phyloP scores from a whole-genome alignment of 441 rosid genomes.

The Erysimum pusillum region DNA sequence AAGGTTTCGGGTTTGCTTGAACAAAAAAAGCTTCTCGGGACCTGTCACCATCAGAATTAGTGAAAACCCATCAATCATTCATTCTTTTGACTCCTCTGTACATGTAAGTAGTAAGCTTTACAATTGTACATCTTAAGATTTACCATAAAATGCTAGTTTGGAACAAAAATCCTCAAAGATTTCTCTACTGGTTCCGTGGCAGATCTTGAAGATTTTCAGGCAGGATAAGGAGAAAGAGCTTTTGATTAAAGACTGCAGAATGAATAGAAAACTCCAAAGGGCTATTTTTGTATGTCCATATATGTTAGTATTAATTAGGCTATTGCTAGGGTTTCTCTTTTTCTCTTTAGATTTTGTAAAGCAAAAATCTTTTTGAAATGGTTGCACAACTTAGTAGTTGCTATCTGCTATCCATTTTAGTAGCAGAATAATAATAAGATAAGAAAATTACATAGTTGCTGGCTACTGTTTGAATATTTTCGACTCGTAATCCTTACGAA shows the following conservation, averaged over 20 bases:
- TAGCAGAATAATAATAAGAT: not conserved
- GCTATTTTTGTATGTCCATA: slow-evolving; percentile 44
- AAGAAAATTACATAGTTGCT: not conserved
- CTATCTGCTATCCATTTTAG: slow-evolving; percentile 6
- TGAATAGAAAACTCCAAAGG: slow-evolving; percentile 23
- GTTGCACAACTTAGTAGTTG: slow-evolving; percentile 32
- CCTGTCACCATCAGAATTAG: slow-evolving; percentile 16
- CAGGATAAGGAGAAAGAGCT: slow-evolving; percentile 33
- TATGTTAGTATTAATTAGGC: slow-evolving; percentile 33
- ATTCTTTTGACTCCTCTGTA: slow-evolving; percentile 38
- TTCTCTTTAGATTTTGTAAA: slow-evolving; percentile 44
- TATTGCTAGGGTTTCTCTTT: slow-evolving; percentile 19
- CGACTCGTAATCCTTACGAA: slow-evolving; percentile 2
- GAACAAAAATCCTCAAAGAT: not conserved
- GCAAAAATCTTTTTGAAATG: slow-evolving; percentile 15
- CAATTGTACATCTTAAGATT: not conserved
- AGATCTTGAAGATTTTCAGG: slow-evolving; percentile 38
- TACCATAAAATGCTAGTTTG: not conserved
- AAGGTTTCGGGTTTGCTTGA: slow-evolving; percentile 97
- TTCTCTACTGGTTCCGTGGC: slow-evolving; percentile 11
- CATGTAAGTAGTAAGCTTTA: slow-evolving; percentile 38
- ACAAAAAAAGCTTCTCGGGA: not conserved
- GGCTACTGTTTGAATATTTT: not conserved
- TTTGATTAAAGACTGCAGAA: slow-evolving; percentile 23
- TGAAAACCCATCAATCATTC: slow-evolving; percentile 36